Evolutionary conservation across 1,139 yeast species (phyloP), one percentile per base, ranked within the genome.

Genomic region (Suhomyces panamericanus): DNA sequence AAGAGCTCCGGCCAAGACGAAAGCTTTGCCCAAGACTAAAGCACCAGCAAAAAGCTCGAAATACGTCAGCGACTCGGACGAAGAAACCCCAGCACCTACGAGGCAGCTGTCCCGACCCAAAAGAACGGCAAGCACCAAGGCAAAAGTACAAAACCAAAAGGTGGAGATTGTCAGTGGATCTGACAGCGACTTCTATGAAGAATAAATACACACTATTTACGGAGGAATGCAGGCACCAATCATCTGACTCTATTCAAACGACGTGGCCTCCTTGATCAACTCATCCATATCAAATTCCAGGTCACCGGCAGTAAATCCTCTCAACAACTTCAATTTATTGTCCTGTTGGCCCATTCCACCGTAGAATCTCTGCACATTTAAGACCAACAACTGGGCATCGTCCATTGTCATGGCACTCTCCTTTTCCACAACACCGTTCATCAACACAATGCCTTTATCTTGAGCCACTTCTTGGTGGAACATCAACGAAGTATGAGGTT

Each of bases 401-500:
- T 83, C 85, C 51, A 83, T 58, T 4, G 83, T 63, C 27, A 88
- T 68, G 28, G 83, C 73, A 12, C 86, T 74, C 44, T 89, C 93
- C 45, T 73, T 70, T 59, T 91, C 96, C 8, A 90, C 83, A 24
- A 77, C 77, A 1, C 98, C 96, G 56, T 90, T 90, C 96, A 91
- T 88, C 54, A 95, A 72, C 0, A 88, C 91, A 4, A 88, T 49
- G 1, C 75, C 82, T 54, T 87, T 85, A 15, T 76, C 75, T 0
- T 77, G 73, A 6, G 75, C 71, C 43, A 93, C 68, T 46, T 95
- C 97, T 43, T 84, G 81, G 67, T 93, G 98, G 75, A 93, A 87
- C 64, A 83, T 81, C 51, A 93, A 70, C 0, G 96, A 87, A 1
- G 98, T 90, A 63, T 95, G 99, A 1, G 99, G 99, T 58, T 88